Base-by-base conservation (phyloP, 83 land plant genomes). In the Picea abies region DNA sequence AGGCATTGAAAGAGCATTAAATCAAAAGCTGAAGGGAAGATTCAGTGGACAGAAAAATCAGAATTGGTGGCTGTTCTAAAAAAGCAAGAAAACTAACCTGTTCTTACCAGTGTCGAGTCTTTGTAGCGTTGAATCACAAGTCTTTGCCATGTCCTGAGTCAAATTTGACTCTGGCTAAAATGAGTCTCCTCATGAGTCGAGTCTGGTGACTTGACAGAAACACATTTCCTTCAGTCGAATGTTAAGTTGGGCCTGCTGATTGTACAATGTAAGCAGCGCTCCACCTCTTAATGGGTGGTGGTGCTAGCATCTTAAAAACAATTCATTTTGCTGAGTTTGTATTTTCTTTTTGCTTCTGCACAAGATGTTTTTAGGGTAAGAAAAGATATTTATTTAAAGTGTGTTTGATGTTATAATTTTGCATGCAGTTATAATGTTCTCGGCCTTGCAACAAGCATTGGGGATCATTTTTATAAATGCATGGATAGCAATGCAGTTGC, bases 351-450 rank as follows among this genome's bases (percentile, higher is more conserved):
- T 49, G 12, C 32, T 71, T 41, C 52, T 72, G 37, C 2, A 2
- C 44, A 37, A 37, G 11, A 71, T 35, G 58, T 19, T 71, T 71
- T 39, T 71, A 71, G 49, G 2, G 41, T 35, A 17, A 17, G 10
- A 44, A 19, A 19, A 15, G 2, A 71, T 37, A 37, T 35, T 15
- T 56, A 35, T 44, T 71, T 39, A 44, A 71, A 71, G 16, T 41
- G 11, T 72, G 25, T 72, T 9, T 1, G 15, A 56, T 60, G n/a
- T 26, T 61, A 32, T 75, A n/a, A 23, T 81, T 64, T 14, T 88
- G 20, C 61, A 60, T 86, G 19, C 88, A 98, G 99, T 89, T 98
- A 98, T 58, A 94, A 87, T 87, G 86, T 98, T 52, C 22, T 98
- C 80, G 99, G 99, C 19, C 75, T 96, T 37, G 91, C 99, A 62